Evolutionary conservation across 192 early-diverging fungal genomes (phyloP).

Genomic region (Coemansia umbellata): DNA sequence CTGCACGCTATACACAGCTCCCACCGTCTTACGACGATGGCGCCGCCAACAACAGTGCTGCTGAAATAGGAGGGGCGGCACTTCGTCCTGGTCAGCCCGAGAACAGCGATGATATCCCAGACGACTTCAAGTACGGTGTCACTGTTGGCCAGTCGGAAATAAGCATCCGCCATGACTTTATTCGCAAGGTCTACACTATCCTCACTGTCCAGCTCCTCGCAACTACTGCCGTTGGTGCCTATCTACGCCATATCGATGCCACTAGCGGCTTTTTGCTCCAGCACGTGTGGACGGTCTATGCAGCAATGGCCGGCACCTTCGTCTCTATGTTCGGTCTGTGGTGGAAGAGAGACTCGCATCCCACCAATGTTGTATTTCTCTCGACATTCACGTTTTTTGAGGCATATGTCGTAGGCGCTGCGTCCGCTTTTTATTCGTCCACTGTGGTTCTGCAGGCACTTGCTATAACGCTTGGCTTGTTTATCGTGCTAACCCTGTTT

Average conservation of each 20-base stretch:
- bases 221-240: slow-evolving; percentile 53
- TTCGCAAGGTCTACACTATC: slow-evolving; percentile 72
- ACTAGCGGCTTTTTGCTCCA: slow-evolving; percentile 54
- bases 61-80: neutral
- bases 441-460: slow-evolving; percentile 69
- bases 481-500: slow-evolving; percentile 71
- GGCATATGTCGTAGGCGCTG: slow-evolving; percentile 52
- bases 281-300: slow-evolving; percentile 58
- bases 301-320: slow-evolving; percentile 53
- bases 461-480: slow-evolving; percentile 67
- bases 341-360: slow-evolving; percentile 60
- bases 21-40: slow-evolving; percentile 31
- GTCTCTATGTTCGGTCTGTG: slow-evolving; percentile 48
- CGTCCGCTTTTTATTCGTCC: slow-evolving; percentile 63
- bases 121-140: slow-evolving; percentile 56
- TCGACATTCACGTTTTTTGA: slow-evolving; percentile 59
- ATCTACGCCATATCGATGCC: slow-evolving; percentile 56
- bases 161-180: slow-evolving; percentile 56
- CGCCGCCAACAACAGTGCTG: neutral
- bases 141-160: slow-evolving; percentile 45
- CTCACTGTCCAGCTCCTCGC: slow-evolving; percentile 59
- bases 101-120: slow-evolving; percentile 42
- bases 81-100: neutral
- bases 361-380: slow-evolving; percentile 61
- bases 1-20: slow-evolving; percentile 40